Conservation (phyloP, 257 asterid genomes). For the Mitragyna speciosa region DNA sequence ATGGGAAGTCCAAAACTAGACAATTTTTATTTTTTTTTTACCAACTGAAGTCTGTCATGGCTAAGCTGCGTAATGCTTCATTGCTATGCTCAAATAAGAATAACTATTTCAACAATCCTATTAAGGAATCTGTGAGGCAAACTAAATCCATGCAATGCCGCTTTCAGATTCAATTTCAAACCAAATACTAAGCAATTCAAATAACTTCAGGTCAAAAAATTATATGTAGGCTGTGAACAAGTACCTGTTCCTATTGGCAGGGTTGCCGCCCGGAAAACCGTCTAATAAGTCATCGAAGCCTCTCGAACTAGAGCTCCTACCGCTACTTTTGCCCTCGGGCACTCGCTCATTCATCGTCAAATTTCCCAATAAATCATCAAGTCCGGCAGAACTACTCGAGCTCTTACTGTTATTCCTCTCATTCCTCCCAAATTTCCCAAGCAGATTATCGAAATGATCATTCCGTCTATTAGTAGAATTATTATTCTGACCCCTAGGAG, state of each 20-base stretch:
- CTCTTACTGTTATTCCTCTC: constrained; percentile 41
- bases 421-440: constrained; percentile 55
- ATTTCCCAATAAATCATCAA: constrained; percentile 67
- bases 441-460: constrained; percentile 42
- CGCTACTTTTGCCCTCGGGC: constrained; percentile 35
- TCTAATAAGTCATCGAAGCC: constrained; percentile 75
- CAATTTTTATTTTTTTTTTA: background rate
- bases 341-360: constrained; percentile 51
- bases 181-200: background rate
- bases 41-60: background rate
- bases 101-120: background rate
- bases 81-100: background rate
- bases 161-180: background rate
- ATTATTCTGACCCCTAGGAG: constrained; percentile 35
- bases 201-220: background rate
- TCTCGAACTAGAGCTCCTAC: constrained; percentile 47
- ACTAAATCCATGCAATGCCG: background rate
- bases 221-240: background rate
- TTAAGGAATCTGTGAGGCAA: background rate
- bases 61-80: background rate
- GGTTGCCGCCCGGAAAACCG: constrained; percentile 58
- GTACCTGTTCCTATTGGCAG: constrained; percentile 67
- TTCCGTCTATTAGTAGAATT: background rate
- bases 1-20: background rate
- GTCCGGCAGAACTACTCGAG: constrained; percentile 42